A percentile compares a stretch with the other conserved stretches of the same genome.
phyloP scores from a whole-genome alignment of 2,329 filamentous ascomycete genomes.

The Pseudopithomyces chartarum region DNA sequence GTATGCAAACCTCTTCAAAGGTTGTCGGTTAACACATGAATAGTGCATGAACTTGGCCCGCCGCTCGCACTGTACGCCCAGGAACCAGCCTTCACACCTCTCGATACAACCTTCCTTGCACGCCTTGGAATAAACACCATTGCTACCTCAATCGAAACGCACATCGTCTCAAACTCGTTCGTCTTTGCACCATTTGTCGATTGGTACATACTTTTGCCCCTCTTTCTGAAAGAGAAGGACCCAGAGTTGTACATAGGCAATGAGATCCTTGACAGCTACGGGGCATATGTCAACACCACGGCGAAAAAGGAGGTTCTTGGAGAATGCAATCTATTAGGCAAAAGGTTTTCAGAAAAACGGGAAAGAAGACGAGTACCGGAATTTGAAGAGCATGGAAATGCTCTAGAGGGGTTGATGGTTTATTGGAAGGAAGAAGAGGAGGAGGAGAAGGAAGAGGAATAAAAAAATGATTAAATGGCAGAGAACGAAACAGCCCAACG shows the following conservation, averaged over 20 bases:
- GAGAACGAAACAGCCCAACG: no score
- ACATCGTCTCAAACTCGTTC: conserved; percentile 29
- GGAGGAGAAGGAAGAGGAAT: conserved; percentile 14
- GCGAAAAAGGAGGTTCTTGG: conserved; percentile 30
- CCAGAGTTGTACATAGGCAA: conserved; percentile 44
- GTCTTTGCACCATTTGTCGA: conserved; percentile 46
- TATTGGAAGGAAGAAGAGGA: conserved; percentile 27
- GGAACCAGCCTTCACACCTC: conserved; percentile 41
- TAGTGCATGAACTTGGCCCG: conserved; percentile 9
- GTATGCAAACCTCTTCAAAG: not conserved
- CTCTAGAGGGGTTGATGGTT: conserved; percentile 39
- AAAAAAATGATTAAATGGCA: not conserved
- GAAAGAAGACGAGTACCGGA: conserved; percentile 22
- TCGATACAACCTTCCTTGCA: conserved; percentile 36
- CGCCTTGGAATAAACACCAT: conserved; percentile 26
- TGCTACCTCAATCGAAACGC: conserved; percentile 16
- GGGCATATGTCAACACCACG: conserved; percentile 24
- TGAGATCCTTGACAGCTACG: conserved; percentile 40
- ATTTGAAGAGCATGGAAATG: conserved; percentile 38
- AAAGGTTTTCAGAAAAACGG: conserved; percentile 26
- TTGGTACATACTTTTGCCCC: conserved; percentile 39
- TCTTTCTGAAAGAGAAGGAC: conserved; percentile 33
- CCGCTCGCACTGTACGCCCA: conserved; percentile 34
- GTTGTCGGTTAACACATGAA: not conserved
- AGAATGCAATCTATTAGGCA: conserved; percentile 35